phyloP scores from a whole-genome alignment of 2,329 filamentous ascomycete genomes.

The Fusarium luffae region DNA sequence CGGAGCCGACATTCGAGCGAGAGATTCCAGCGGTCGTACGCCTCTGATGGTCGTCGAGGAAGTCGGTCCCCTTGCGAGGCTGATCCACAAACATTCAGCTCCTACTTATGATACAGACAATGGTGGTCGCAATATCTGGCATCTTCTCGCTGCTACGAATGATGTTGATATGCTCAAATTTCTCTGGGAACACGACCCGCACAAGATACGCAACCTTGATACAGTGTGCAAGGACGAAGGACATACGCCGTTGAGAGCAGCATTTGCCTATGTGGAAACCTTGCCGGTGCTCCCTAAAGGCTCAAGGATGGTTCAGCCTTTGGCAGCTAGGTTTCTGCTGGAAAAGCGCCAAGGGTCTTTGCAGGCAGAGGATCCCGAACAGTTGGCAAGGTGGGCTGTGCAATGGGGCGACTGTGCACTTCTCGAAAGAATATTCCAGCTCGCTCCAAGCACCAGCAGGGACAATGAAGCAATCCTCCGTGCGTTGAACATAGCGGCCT shows the following conservation, averaged over 20 bases:
- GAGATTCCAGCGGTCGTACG: slow-evolving; percentile 48
- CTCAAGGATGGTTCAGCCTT: neutral
- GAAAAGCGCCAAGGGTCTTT: slow-evolving; percentile 17
- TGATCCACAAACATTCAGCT: slow-evolving; percentile 44
- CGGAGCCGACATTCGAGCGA: slow-evolving; percentile 45
- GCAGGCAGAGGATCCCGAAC: neutral
- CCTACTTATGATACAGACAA: slow-evolving; percentile 48
- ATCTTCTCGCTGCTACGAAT: slow-evolving; percentile 50
- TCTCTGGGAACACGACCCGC: slow-evolving; percentile 48
- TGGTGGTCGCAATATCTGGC: slow-evolving; percentile 53
- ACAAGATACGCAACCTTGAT: slow-evolving; percentile 44
- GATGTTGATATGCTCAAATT: slow-evolving; percentile 47
- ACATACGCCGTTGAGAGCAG: slow-evolving; percentile 49
- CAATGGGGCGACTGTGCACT: slow-evolving; percentile 46
- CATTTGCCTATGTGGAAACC: slow-evolving; percentile 40
- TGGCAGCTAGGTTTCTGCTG: slow-evolving; percentile 35
- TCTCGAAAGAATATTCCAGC: slow-evolving; percentile 26
- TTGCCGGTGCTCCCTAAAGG: slow-evolving; percentile 8
- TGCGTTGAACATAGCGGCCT: slow-evolving; percentile 44
- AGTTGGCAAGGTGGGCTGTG: slow-evolving; percentile 36
- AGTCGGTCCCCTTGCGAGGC: slow-evolving; percentile 36
- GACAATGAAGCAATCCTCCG: slow-evolving; percentile 38
- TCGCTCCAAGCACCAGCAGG: slow-evolving; percentile 24
- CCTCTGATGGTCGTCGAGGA: slow-evolving; percentile 52
- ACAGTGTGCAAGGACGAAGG: slow-evolving; percentile 29